These are phyloP conservation scores for Halenospora varia DNA, from an alignment of 495 filamentous ascomycete species.

Conservation along the genomic window DNA sequence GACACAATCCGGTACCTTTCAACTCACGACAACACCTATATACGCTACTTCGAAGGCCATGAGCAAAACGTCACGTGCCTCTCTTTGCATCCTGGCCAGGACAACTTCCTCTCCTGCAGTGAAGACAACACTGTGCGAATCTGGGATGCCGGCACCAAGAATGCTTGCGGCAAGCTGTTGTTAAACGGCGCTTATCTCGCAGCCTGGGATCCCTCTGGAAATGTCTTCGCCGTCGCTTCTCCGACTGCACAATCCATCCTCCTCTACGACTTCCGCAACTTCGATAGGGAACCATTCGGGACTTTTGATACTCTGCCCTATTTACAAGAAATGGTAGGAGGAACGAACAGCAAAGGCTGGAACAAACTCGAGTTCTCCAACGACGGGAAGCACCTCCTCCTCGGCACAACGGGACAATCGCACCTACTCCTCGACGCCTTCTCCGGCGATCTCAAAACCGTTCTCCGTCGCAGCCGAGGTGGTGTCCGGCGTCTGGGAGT, in stretches of 20 bases:
- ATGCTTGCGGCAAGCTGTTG: slow-evolving; percentile 70
- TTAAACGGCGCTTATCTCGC: slow-evolving; percentile 74
- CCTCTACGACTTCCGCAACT: slow-evolving; percentile 90
- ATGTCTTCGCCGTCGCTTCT: slow-evolving; percentile 85
- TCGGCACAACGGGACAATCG: slow-evolving; percentile 74
- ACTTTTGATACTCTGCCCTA: slow-evolving; percentile 71
- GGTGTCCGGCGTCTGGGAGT: slow-evolving; percentile 42
- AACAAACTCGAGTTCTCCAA: slow-evolving; percentile 90
- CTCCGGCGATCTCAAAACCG: slow-evolving; percentile 67
- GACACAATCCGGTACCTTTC: slow-evolving; percentile 88
- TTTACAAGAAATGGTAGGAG: slow-evolving; percentile 27
- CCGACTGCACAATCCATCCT: slow-evolving; percentile 72
- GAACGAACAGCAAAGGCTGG: slow-evolving; percentile 56
- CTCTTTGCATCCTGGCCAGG: slow-evolving; percentile 65
- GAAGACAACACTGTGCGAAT: slow-evolving; percentile 83
- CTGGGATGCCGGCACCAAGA: slow-evolving; percentile 75
- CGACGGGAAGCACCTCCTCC: slow-evolving; percentile 80
- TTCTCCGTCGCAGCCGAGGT: slow-evolving; percentile 42
- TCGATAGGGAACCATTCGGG: slow-evolving; percentile 82
- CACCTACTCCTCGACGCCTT: slow-evolving; percentile 93
- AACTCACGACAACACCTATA: slow-evolving; percentile 89
- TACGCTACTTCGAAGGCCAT: slow-evolving; percentile 93
- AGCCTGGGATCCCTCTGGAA: slow-evolving; percentile 83
- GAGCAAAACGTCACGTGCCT: slow-evolving; percentile 76
- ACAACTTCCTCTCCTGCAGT: slow-evolving; percentile 87